phyloP scores from a whole-genome alignment of 768 basidiomycete genomes.

The Tulasnella sp. region DNA sequence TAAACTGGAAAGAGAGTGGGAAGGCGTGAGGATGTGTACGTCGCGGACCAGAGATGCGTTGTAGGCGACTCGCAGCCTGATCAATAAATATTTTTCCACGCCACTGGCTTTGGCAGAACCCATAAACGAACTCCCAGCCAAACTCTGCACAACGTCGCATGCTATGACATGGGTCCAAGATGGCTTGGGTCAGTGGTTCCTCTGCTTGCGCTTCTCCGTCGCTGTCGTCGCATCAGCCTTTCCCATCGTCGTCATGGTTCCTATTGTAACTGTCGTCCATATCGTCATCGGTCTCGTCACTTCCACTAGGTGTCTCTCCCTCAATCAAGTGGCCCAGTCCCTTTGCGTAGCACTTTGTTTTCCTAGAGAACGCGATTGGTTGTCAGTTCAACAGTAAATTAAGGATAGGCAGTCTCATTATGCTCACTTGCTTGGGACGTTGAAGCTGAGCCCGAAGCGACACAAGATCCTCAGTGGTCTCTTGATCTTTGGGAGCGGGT shows the following conservation, averaged over 20 bases:
- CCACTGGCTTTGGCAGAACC: background rate
- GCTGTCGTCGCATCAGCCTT: background rate
- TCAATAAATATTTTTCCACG: background rate
- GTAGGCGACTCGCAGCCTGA: background rate
- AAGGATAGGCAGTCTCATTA: too few species aligned
- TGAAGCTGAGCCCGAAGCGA: too few species aligned
- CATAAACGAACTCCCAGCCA: background rate
- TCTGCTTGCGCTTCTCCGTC: background rate
- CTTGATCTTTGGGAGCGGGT: too few species aligned
- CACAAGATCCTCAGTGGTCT: too few species aligned
- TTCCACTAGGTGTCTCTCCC: background rate
- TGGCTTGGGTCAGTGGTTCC: too few species aligned
- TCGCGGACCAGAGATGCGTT: background rate
- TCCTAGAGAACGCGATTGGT: too few species aligned
- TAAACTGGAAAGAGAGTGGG: too few species aligned
- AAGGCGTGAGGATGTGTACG: background rate
- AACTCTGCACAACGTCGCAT: conserved; percentile 7
- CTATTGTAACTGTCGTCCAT: background rate
- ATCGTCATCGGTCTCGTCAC: background rate
- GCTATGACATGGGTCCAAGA: too few species aligned
- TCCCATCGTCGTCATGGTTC: background rate
- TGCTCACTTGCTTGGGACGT: too few species aligned
- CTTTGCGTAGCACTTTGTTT: background rate
- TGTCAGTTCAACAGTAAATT: too few species aligned
- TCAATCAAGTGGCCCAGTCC: too few species aligned